Percentiles rank a stretch among this genome's conserved stretches.
Conservation (phyloP, 371 early-diverging fungal species). For the Mortierella sp. region DNA sequence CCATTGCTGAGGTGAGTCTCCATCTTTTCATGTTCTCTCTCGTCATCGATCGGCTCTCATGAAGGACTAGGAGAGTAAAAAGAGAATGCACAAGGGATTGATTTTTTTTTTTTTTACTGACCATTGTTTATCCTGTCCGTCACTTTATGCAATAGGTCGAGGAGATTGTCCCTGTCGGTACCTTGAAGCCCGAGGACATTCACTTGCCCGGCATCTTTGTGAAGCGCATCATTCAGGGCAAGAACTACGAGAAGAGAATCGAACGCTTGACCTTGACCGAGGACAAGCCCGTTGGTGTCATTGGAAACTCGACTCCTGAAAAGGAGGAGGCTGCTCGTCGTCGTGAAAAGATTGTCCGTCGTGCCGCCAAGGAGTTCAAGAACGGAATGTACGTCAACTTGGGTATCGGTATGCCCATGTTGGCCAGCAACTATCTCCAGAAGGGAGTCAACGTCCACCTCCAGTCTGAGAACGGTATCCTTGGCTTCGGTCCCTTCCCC, state of each 20-base stretch:
- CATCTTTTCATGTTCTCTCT: neutral
- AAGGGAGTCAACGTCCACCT: conserved; percentile 72
- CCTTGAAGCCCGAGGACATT: conserved; percentile 70
- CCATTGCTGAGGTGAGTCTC: conserved; percentile 64
- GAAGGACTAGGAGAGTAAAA: no score
- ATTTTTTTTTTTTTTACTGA: neutral
- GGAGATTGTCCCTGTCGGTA: conserved; percentile 76
- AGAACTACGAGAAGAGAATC: conserved; percentile 73
- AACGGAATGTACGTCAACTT: conserved; percentile 77
- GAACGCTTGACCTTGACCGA: conserved; percentile 63
- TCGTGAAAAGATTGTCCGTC: conserved; percentile 71
- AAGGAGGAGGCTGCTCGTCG: conserved; percentile 55
- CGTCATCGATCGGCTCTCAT: neutral
- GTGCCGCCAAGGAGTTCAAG: conserved; percentile 78
- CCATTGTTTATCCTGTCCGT: neutral
- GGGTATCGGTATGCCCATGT: conserved; percentile 82
- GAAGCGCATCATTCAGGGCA: conserved; percentile 70
- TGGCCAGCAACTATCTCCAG: conserved; percentile 74
- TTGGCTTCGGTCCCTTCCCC: conserved; percentile 78
- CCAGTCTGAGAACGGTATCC: conserved; percentile 78
- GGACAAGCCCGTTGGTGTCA: conserved; percentile 29
- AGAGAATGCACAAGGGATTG: no score
- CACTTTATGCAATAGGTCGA: conserved; percentile 57
- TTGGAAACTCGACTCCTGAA: conserved; percentile 23
- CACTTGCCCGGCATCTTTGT: conserved; percentile 77